Evolutionary conservation across 805 yeast species (phyloP), one percentile per base, ranked within the genome.

Genomic region (Suhomyces faveliae): DNA sequence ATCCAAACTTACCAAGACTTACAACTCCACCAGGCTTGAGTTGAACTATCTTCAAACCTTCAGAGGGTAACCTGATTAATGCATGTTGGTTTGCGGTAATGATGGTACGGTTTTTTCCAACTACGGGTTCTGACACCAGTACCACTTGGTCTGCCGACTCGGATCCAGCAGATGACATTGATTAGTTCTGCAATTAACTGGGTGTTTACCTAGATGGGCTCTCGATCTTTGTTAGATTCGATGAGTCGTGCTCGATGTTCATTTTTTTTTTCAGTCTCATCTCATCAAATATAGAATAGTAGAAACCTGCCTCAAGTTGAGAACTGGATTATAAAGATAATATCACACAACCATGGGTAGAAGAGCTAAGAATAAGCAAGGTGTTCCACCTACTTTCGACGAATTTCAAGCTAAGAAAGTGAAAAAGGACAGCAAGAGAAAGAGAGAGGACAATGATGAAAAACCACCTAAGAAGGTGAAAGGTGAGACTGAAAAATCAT

Each of bases 291-390:
- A 15, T 27, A 27, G 30, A 27, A 27, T 27, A 27, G 30, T 27
- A 4, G 30, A 27, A 27, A 27, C 15, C 30, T 27, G 15, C 15
- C 30, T n/a, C 30, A 27, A 33, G 21, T 33, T n/a, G 20, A 33
- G 12, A 15, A 33, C 21, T 17, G 37, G n/a, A 15, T 33, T 9
- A 33, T 33, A 33, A 6, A 33, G n/a, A 17, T 33, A 33, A n/a
- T 22, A 39, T 15, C 4, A 8, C 20, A 39, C 12, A 21, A 42
- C 5, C 37, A 89, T 91, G 96, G 98, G 98, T 67, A 86, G 96
- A 80, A 85, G 88, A 75, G 88, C 89, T 50, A 89, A 86, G 70
- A 86, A 89, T 61, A 92, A 89, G 77, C 98, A 92, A 73, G 94
- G 89, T 40, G 87, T 80, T 50, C 98, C 98, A 57, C 97, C 97